phyloP scores from a whole-genome alignment of 306 rosid species.

The Chamaecrista fasciculata region DNA sequence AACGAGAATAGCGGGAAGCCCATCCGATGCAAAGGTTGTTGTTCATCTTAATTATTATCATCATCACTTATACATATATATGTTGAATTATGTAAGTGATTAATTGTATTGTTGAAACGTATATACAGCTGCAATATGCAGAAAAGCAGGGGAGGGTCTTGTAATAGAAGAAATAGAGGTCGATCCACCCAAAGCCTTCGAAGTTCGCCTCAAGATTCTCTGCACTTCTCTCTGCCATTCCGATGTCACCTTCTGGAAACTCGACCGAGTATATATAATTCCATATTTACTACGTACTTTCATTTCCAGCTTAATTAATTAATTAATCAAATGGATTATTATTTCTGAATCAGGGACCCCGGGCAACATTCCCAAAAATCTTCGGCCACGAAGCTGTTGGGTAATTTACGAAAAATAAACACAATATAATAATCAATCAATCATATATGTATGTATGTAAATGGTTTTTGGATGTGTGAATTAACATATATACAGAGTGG shows the following conservation, averaged over 20 bases:
- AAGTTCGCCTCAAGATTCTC: slow-evolving; percentile 53
- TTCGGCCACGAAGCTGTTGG: slow-evolving; percentile 74
- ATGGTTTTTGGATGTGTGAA: too few species aligned
- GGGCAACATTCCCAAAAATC: slow-evolving; percentile 31
- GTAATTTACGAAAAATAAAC: slow-evolving; percentile 41
- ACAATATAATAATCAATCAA: too few species aligned
- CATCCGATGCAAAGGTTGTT: slow-evolving; percentile 54
- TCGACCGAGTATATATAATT: slow-evolving; percentile 33
- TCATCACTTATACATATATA: not conserved
- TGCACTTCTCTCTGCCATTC: slow-evolving; percentile 61
- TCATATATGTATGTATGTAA: too few species aligned
- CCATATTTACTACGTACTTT: too few species aligned
- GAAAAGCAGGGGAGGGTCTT: slow-evolving; percentile 50
- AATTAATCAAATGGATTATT: too few species aligned
- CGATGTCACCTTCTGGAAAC: slow-evolving; percentile 54
- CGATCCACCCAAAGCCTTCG: slow-evolving; percentile 62
- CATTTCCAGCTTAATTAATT: too few species aligned
- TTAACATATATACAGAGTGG: too few species aligned
- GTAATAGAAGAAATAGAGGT: slow-evolving; percentile 56
- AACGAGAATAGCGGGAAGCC: slow-evolving; percentile 31
- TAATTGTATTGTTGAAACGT: too few species aligned
- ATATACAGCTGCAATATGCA: slow-evolving; percentile 67
- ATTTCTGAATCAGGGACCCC: slow-evolving; percentile 10
- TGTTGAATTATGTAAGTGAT: too few species aligned
- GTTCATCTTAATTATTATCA: too few species aligned